phyloP scores from a whole-genome alignment of 805 yeast genomes.

The Geotrichum ghanense region DNA sequence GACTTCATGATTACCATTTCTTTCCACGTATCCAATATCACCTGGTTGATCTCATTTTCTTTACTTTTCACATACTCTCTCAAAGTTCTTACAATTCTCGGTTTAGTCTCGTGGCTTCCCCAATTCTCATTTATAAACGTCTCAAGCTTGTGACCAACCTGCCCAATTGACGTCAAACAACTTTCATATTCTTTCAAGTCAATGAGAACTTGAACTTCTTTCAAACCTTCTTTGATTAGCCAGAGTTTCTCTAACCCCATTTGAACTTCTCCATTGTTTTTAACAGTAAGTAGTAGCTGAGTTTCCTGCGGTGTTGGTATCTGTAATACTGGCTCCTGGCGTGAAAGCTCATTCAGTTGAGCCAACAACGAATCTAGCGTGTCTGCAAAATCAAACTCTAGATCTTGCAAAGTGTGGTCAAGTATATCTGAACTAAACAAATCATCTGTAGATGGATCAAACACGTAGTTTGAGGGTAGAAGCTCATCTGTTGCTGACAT shows the following conservation, averaged over 20 bases:
- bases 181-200: constrained; percentile 13
- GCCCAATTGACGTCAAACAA: constrained; percentile 11
- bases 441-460: not conserved
- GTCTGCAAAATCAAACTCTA: not conserved
- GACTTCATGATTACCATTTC: constrained; percentile 1
- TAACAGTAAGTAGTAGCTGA: constrained; percentile 4
- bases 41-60: not conserved
- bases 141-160: constrained; percentile 6
- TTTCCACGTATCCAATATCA: constrained; percentile 2
- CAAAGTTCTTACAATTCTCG: not conserved
- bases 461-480: not conserved
- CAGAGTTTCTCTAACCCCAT: constrained; percentile 13
- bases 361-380: not conserved
- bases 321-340: not conserved
- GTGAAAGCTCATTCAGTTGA: not conserved
- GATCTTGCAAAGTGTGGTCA: not conserved
- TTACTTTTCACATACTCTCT: not conserved
- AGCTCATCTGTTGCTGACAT: no score
- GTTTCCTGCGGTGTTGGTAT: constrained; percentile 8
- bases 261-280: constrained; percentile 1
- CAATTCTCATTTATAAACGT: constrained; percentile 4
- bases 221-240: constrained; percentile 14
- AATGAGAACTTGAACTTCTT: constrained; percentile 12
- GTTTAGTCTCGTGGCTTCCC: not conserved
- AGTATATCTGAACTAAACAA: not conserved